Evolutionary conservation across 2,329 filamentous ascomycete genomes (phyloP).

Genomic region (Fusarium secorum): DNA sequence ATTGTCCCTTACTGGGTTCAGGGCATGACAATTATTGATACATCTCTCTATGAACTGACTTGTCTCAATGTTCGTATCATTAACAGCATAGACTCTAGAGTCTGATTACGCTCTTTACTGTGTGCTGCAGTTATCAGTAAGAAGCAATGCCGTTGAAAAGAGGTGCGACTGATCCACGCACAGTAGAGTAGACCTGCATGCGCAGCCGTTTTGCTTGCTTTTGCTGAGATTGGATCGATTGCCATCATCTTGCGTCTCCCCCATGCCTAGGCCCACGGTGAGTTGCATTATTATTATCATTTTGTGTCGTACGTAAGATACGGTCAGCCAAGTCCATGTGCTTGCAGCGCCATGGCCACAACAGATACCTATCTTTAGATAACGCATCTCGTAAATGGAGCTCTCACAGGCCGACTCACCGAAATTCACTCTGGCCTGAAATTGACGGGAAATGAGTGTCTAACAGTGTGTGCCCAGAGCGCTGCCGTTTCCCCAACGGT

Average conservation of each 20-base stretch:
- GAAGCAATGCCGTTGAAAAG: slow-evolving; percentile 8
- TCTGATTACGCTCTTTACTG: background rate
- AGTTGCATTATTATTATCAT: slow-evolving; percentile 22
- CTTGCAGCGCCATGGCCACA: slow-evolving; percentile 6
- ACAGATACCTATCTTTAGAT: slow-evolving; percentile 16
- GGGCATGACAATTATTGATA: background rate
- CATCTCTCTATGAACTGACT: slow-evolving; percentile 6
- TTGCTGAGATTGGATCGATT: slow-evolving; percentile 33
- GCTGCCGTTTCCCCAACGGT: slow-evolving; percentile 22
- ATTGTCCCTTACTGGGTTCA: slow-evolving; percentile 12
- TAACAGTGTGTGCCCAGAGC: slow-evolving; percentile 14
- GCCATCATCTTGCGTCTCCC: slow-evolving; percentile 22
- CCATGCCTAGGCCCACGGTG: slow-evolving; percentile 11
- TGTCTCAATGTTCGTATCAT: slow-evolving; percentile 1
- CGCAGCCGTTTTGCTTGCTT: slow-evolving; percentile 31
- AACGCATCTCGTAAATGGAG: background rate
- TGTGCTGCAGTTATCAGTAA: background rate
- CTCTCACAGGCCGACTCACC: slow-evolving; percentile 23
- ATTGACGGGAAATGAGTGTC: slow-evolving; percentile 17
- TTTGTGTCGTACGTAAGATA: slow-evolving; percentile 20
- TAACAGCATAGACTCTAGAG: background rate
- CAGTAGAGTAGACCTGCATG: slow-evolving; percentile 4
- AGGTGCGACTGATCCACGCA: slow-evolving; percentile 1
- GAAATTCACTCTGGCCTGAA: slow-evolving; percentile 2
- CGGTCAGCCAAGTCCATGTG: slow-evolving; percentile 21